Conservation (phyloP, 495 filamentous ascomycete genomes). For the Immersiella caudata region DNA sequence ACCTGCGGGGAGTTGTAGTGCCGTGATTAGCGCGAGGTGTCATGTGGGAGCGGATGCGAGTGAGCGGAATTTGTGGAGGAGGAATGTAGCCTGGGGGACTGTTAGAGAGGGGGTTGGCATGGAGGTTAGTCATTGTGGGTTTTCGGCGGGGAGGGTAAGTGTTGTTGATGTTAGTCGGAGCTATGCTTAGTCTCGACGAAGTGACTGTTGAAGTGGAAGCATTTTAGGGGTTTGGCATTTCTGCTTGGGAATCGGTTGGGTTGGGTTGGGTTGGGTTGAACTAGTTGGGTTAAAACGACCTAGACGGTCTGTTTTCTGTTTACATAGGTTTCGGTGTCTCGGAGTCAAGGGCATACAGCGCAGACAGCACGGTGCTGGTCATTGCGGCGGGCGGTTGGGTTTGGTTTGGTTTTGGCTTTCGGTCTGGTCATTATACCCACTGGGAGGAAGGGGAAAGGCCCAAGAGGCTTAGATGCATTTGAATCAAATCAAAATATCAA, state of each 20-base stretch:
- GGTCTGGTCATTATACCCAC: slow-evolving; percentile 13
- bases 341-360: background rate
- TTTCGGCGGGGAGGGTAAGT: slow-evolving; percentile 33
- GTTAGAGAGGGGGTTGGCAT: slow-evolving; percentile 39
- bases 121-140: slow-evolving; percentile 43
- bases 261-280: no score
- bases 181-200: slow-evolving; percentile 38
- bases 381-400: background rate
- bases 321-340: no score
- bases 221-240: no score
- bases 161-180: slow-evolving; percentile 39
- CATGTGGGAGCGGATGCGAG: slow-evolving; percentile 24
- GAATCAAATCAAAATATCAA: slow-evolving; percentile 1
- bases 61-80: slow-evolving; percentile 30
- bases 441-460: background rate
- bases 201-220: no score
- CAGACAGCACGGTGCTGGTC: background rate
- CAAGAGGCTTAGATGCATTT: background rate
- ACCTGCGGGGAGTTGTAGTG: slow-evolving; percentile 43
- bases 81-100: slow-evolving; percentile 45
- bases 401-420: slow-evolving; percentile 2
- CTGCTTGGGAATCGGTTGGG: background rate
- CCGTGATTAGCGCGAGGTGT: slow-evolving; percentile 47
- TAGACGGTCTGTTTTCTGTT: background rate
- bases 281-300: background rate